These are phyloP conservation scores for Metschnikowia similis DNA, from an alignment of 805 yeast genomes.

Conservation along the genomic window DNA sequence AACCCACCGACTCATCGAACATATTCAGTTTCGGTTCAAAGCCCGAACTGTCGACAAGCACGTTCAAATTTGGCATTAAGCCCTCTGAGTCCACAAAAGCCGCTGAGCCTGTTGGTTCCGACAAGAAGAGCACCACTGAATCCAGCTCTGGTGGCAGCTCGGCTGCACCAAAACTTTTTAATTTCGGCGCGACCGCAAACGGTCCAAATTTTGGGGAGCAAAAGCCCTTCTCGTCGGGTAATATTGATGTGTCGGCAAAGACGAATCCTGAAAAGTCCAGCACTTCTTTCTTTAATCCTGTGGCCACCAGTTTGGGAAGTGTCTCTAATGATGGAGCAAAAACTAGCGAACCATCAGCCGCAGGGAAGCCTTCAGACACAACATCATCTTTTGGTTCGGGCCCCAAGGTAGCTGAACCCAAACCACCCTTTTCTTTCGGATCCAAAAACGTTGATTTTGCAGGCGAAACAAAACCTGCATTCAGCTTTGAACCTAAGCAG, in stretches of 20 bases:
- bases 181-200: not conserved
- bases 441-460: not conserved
- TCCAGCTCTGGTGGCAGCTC: not conserved
- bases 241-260: not conserved
- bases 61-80: conserved; percentile 1
- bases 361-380: not conserved
- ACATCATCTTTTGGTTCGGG: conserved; percentile 10
- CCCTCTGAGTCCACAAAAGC: not conserved
- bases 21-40: conserved; percentile 4
- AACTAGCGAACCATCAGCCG: not conserved
- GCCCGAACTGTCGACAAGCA: not conserved
- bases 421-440: not conserved
- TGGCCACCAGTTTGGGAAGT: not conserved
- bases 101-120: not conserved
- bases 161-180: not conserved
- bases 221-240: not conserved
- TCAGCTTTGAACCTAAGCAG: conserved; percentile 1
- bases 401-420: conserved; percentile 2
- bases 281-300: not conserved
- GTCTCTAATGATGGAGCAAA: conserved; percentile 1
- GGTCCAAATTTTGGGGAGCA: not conserved
- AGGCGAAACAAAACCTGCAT: not conserved
- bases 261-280: not conserved
- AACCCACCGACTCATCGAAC: not conserved
- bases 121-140: not conserved